phyloP scores from a whole-genome alignment of 2,329 filamentous ascomycete genomes.

The Alternaria solani region DNA sequence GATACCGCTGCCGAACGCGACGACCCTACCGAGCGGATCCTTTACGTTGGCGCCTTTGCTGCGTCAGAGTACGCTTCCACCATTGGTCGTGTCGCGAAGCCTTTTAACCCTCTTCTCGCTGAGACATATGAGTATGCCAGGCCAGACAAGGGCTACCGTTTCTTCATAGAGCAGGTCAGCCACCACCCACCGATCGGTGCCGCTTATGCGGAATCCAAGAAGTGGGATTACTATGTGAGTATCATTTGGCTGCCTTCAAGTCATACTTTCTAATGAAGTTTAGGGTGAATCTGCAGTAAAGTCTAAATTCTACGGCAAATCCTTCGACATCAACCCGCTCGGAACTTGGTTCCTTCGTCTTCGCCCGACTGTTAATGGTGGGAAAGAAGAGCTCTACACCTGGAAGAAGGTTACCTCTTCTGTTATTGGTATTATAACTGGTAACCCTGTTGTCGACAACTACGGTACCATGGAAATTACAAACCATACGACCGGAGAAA shows the following conservation, averaged over 20 bases:
- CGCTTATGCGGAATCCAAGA: slow-evolving; percentile 88
- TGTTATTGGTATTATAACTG: slow-evolving; percentile 98
- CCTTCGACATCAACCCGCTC: slow-evolving; percentile 94
- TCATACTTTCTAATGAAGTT: slow-evolving; percentile 22
- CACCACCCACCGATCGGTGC: slow-evolving; percentile 96
- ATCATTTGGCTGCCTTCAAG: neutral
- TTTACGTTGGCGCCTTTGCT: slow-evolving; percentile 95
- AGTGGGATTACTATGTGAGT: slow-evolving; percentile 87
- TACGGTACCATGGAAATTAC: slow-evolving; percentile 97
- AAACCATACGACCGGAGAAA: slow-evolving; percentile 94
- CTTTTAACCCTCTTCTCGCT: slow-evolving; percentile 94
- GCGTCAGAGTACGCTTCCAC: slow-evolving; percentile 97
- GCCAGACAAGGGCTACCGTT: slow-evolving; percentile 96
- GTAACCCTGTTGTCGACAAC: slow-evolving; percentile 95
- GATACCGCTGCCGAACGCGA: slow-evolving; percentile 84
- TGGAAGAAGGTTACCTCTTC: slow-evolving; percentile 99
- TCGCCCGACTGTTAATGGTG: slow-evolving; percentile 72
- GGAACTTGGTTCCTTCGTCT: slow-evolving; percentile 96
- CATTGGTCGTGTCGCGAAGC: slow-evolving; percentile 95
- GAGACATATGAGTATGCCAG: slow-evolving; percentile 97
- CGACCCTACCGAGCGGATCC: slow-evolving; percentile 88
- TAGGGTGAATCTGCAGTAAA: slow-evolving; percentile 91
- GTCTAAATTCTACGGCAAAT: slow-evolving; percentile 97
- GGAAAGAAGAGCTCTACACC: slow-evolving; percentile 83
- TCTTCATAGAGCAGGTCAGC: slow-evolving; percentile 98